phyloP scores from a whole-genome alignment of 2,329 filamentous ascomycete genomes.

The Talaromyces verruculosus region DNA sequence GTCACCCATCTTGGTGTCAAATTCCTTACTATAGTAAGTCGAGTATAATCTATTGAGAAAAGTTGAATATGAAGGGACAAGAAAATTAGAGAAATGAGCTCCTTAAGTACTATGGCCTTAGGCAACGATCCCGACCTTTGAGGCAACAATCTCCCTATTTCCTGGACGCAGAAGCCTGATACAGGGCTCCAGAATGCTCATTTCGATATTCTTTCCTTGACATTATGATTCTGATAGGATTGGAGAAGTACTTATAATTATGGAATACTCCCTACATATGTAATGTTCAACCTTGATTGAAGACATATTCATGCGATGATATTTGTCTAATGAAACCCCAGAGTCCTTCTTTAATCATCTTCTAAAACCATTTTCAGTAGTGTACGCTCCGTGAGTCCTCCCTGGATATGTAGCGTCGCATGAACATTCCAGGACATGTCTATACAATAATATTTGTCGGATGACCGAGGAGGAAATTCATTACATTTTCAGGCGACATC shows the following conservation, averaged over 20 bases:
- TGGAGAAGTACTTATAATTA: neutral
- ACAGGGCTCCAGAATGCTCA: neutral
- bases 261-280: neutral
- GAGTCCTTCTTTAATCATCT: neutral
- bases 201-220: neutral
- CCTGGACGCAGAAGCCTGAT: neutral
- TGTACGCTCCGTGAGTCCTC: neutral
- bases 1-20: neutral
- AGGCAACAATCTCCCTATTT: neutral
- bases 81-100: neutral
- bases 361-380: neutral
- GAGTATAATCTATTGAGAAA: neutral
- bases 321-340: neutral
- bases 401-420: neutral
- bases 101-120: neutral
- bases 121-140: neutral
- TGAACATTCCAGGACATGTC: neutral
- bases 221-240: neutral
- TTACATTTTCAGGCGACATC: conserved; percentile 17
- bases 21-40: neutral
- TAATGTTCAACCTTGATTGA: neutral
- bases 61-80: neutral
- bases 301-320: neutral
- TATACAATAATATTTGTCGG: conserved; percentile 20
- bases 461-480: conserved; percentile 13